These are phyloP conservation scores for Arthrobotrys sinensis DNA, from an alignment of 2,329 filamentous ascomycete genomes.

Conservation along the genomic window DNA sequence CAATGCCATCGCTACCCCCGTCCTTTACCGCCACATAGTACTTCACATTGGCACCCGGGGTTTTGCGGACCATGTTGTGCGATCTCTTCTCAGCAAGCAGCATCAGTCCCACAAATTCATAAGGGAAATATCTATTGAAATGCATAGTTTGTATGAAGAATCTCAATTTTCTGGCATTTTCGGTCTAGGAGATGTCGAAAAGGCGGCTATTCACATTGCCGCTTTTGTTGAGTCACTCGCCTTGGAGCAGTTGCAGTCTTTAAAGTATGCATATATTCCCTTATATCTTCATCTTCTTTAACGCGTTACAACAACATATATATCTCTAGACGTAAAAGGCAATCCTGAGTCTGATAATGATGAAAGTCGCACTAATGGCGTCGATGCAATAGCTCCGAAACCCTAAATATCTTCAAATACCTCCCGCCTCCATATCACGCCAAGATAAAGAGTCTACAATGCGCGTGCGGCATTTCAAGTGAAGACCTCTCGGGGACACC, in stretches of 20 bases:
- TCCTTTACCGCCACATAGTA: background rate
- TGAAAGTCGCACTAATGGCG: background rate
- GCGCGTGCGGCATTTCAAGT: no score
- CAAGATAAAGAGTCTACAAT: background rate
- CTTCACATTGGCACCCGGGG: background rate
- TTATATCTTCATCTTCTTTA: no score
- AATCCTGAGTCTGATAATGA: background rate
- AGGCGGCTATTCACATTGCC: background rate
- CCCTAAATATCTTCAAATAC: background rate
- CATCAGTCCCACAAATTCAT: background rate
- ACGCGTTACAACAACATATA: no score
- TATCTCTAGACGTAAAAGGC: no score
- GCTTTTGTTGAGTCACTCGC: slow-evolving; percentile 7
- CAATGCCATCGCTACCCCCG: background rate
- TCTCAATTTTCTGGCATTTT: no score
- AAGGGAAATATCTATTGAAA: background rate
- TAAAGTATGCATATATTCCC: background rate
- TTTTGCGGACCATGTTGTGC: background rate
- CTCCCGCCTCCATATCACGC: background rate
- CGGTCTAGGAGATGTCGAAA: background rate
- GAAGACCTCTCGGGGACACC: background rate
- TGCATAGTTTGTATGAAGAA: background rate
- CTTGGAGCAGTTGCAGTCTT: background rate
- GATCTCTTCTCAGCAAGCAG: background rate
- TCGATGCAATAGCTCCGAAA: background rate